Evolutionary conservation across 345 rosid species (phyloP), one percentile per base, ranked within the genome.

Genomic region (Linum lewisii): DNA sequence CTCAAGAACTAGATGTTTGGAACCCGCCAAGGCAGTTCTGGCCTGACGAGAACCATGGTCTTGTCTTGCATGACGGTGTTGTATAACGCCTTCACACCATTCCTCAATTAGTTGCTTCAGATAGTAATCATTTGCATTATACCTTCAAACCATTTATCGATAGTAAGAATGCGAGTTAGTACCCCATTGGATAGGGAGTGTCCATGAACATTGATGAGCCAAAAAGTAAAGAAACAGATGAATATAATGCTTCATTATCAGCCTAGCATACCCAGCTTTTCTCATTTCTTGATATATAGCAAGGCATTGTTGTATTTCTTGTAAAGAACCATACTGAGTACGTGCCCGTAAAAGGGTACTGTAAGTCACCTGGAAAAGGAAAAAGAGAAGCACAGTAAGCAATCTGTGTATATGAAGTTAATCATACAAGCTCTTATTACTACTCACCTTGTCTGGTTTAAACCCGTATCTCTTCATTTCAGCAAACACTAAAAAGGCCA

Each of bases 71-170:
- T 65, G 16, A 57, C 73, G 79, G 55, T 67, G 81, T 60, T 75
- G 88, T 69, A 88, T 77, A 62, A 85, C 91, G 65, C 91, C 97
- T 85, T 92, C 99, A 56, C 95, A 86, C 99, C 97, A 89, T 62
- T 93, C 97, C 73, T 89, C 97, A 24, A 89, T 87, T 69, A 87
- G 82, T 66, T 72, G 84, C 81, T 84, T 81, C 51, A 93, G 97
- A 77, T 74, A 93, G 68, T 71, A 71, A 73, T 92, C 97, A 59
- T 84, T 88, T 61, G 97, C 70, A 63, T 76, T 72, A 75, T 84
- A 86, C 78, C 98, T 92, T 85, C 69, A 69, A 67, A 42, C 18
- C 15, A 42, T 16, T 3, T 16, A 11, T 11, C 16, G 13, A 3
- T 42, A 42, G 18, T 11, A 29, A 29, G 34, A 29, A 29, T 52